Base-by-base conservation (phyloP, 371 early-diverging fungal genomes). In the Zychaea mexicana region DNA sequence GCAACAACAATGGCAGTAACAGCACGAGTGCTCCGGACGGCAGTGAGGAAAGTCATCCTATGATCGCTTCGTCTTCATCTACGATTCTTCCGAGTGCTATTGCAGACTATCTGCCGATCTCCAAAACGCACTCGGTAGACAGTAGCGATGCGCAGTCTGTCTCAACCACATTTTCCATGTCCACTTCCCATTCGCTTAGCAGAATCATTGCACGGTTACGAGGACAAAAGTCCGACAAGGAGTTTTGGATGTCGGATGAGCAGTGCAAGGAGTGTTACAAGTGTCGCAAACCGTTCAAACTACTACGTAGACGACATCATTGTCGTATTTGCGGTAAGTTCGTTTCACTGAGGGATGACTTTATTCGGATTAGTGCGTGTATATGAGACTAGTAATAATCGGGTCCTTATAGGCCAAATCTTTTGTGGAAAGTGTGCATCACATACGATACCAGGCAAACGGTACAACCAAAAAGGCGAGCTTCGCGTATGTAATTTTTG, bases 241-340 rank as follows among this genome's bases (percentile, higher is more conserved):
- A 90, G 53, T 92, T 88, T 67, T 93, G 94, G 94, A 94, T 94
- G 92, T 83, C 88, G 31, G 94, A 94, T 67, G 94, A 93, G 49
- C 83, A 85, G 49, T 88, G 88, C 61, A 90, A 89, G 64, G 90
- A 91, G 67, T 95, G 95, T 72, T 94, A 90, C 77, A 89, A 91
- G 21, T 95, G 95, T 71, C 88, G 88, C 54, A 81, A 76, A 32
- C 81, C 88, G 0, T 95, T 95, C 71, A 87, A 86, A 13, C 61
- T 87, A 2, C 84, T 91, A 57, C 78, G 92, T 45, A 74, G 95
- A 53, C 89, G 86, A 62, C 95, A 95, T 66, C 95, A 95, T 66
- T 95, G 95, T 68, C 86, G 95, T 17, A 88, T 91, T 31, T 95
- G 95, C 75, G 93, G 92, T 87, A 82, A 63, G 72, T 61, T 27